Evolutionary conservation across 2,329 filamentous ascomycete species (phyloP).

Genomic region (Fusarium redolens): DNA sequence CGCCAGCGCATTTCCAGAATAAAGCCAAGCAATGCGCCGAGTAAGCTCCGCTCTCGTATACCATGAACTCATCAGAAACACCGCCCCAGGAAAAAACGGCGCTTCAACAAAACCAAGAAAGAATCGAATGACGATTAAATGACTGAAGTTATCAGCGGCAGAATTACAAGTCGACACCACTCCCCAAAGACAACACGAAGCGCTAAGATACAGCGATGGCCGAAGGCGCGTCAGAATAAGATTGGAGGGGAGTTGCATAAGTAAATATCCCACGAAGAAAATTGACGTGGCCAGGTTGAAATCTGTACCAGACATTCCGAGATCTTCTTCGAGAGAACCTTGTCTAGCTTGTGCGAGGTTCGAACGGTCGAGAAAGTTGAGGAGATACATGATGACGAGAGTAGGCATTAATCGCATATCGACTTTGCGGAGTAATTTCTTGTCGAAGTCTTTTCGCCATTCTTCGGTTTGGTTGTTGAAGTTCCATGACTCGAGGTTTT

Average conservation of each 20-base stretch:
- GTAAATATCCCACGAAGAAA: slow-evolving; percentile 71
- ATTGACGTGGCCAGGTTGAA: slow-evolving; percentile 69
- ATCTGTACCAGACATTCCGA: slow-evolving; percentile 65
- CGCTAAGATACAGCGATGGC: slow-evolving; percentile 64
- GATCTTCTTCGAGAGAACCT: slow-evolving; percentile 63
- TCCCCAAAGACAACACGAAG: slow-evolving; percentile 57
- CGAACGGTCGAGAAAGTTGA: slow-evolving; percentile 65
- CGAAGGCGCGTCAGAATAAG: slow-evolving; percentile 64
- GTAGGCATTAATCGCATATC: slow-evolving; percentile 64
- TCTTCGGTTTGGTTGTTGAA: slow-evolving; percentile 28
- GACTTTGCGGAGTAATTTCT: slow-evolving; percentile 60
- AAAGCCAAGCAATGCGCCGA: slow-evolving; percentile 67
- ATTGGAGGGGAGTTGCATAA: slow-evolving; percentile 73
- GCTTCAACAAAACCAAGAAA: slow-evolving; percentile 59
- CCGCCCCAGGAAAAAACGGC: slow-evolving; percentile 62
- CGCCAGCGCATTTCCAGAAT: slow-evolving; percentile 67
- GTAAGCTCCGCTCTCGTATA: slow-evolving; percentile 61
- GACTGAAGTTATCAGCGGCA: slow-evolving; percentile 54
- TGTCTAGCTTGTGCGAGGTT: slow-evolving; percentile 67
- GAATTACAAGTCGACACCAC: slow-evolving; percentile 60
- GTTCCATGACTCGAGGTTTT: slow-evolving; percentile 17
- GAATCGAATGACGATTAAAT: slow-evolving; percentile 60
- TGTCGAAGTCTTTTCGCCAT: slow-evolving; percentile 40
- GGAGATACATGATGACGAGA: slow-evolving; percentile 65
- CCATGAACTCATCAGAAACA: slow-evolving; percentile 61